Evolutionary conservation across 2,329 filamentous ascomycete species (phyloP).

Genomic region (Lasiodiplodia gonubiensis): DNA sequence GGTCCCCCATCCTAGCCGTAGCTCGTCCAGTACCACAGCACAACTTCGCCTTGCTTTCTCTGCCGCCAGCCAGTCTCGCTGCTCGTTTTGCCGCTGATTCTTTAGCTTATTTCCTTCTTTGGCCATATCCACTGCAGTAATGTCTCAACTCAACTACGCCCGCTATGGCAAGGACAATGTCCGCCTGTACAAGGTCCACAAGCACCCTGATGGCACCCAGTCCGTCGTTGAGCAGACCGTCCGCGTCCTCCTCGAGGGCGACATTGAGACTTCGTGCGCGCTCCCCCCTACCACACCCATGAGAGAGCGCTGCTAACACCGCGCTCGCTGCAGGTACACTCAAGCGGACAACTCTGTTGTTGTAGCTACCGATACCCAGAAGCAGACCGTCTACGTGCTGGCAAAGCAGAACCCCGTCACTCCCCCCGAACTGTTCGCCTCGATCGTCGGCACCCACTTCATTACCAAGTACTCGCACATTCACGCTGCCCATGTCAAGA

Average conservation of each 20-base stretch:
- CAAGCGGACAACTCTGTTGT: constrained; percentile 91
- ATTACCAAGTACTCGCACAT: constrained; percentile 88
- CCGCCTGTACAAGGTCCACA: constrained; percentile 93
- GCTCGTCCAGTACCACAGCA: constrained; percentile 1
- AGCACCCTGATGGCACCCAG: constrained; percentile 78
- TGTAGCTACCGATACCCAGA: constrained; percentile 96
- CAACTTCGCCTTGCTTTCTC: not conserved
- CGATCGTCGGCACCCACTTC: constrained; percentile 86
- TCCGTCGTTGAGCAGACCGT: constrained; percentile 95
- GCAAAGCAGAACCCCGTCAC: constrained; percentile 92
- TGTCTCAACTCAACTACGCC: constrained; percentile 61
- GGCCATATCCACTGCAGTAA: constrained; percentile 31
- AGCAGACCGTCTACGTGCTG: constrained; percentile 89
- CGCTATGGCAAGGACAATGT: constrained; percentile 97
- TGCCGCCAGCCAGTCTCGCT: constrained; percentile 14
- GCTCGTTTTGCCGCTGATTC: not conserved
- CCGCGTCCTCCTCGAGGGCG: constrained; percentile 88
- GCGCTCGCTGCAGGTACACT: constrained; percentile 71
- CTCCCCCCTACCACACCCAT: constrained; percentile 36
- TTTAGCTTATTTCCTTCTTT: constrained; percentile 2
- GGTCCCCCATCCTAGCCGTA: constrained; percentile 1
- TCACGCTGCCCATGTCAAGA: constrained; percentile 77
- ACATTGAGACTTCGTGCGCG: constrained; percentile 77
- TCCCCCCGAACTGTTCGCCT: constrained; percentile 89
- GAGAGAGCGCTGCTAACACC: not conserved